A percentile compares a stretch with the other conserved stretches of the same genome.
Evolutionary conservation across 495 filamentous ascomycete genomes (phyloP).

Genomic region (Penicillium flavigenum): DNA sequence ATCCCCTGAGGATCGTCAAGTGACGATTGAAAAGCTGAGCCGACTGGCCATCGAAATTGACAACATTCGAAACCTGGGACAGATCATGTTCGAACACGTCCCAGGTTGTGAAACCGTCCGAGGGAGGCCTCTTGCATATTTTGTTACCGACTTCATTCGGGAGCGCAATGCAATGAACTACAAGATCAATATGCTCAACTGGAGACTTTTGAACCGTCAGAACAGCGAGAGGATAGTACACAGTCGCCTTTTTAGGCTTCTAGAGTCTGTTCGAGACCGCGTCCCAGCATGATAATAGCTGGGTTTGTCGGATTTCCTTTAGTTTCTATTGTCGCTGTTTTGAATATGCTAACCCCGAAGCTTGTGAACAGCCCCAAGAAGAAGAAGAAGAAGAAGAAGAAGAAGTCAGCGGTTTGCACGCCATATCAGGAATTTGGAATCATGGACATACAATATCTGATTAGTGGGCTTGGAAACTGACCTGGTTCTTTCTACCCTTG

Average conservation of each 20-base stretch:
- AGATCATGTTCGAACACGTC: neutral
- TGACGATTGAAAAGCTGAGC: neutral
- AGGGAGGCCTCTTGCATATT: neutral
- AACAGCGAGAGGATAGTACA: neutral
- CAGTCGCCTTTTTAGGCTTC: neutral
- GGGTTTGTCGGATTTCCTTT: neutral
- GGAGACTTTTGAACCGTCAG: neutral
- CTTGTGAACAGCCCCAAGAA: neutral
- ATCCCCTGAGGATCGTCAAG: neutral
- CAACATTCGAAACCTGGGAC: neutral
- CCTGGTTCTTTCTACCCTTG: too few species aligned
- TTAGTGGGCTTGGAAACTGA: too few species aligned
- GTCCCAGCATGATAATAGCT: neutral
- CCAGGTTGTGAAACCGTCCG: neutral
- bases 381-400: too few species aligned
- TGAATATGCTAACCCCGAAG: neutral
- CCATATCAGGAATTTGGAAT: neutral
- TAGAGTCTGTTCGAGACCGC: neutral
- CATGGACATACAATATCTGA: too few species aligned
- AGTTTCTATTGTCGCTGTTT: neutral
- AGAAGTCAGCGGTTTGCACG: neutral
- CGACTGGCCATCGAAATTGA: neutral
- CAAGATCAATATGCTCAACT: neutral
- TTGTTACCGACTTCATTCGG: neutral
- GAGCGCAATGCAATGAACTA: neutral